A percentile compares a stretch with the other conserved stretches of the same genome.
Conservation (phyloP, 306 rosid species). For the Datisca glomerata region DNA sequence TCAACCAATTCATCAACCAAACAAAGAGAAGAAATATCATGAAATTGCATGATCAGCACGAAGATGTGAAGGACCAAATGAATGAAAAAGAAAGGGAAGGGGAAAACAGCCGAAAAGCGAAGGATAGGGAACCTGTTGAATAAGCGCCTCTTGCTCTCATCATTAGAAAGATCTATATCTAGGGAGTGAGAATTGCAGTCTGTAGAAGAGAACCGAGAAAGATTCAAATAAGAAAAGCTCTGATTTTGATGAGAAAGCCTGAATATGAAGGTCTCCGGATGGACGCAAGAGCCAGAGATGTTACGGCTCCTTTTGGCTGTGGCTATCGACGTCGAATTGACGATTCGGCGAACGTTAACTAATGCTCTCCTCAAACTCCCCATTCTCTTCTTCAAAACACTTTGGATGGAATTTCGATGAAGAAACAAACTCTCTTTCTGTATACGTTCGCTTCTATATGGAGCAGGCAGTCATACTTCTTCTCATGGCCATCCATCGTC, state of each 20-base stretch:
- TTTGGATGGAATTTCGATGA: no score
- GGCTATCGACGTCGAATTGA: neutral
- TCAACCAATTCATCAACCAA: constrained; percentile 1
- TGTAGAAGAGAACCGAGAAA: constrained; percentile 25
- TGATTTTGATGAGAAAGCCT: neutral
- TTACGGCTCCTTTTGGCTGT: neutral
- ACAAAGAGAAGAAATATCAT: neutral
- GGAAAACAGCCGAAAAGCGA: neutral
- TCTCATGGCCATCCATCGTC: no score
- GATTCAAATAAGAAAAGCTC: constrained; percentile 8
- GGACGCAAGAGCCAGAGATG: neutral
- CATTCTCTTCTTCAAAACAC: no score
- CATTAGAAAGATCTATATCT: constrained; percentile 49
- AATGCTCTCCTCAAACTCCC: neutral
- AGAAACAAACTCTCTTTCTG: no score
- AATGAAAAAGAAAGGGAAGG: neutral
- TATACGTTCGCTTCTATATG: no score
- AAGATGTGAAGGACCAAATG: no score
- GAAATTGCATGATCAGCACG: no score
- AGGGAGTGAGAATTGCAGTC: constrained; percentile 8
- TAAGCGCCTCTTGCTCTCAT: constrained; percentile 65
- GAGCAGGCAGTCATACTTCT: no score
- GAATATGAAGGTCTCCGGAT: neutral
- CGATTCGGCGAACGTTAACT: neutral
- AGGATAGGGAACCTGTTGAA: constrained; percentile 40